Conservation (phyloP, 2,329 filamentous ascomycete genomes). For the Xylaria sp. region DNA sequence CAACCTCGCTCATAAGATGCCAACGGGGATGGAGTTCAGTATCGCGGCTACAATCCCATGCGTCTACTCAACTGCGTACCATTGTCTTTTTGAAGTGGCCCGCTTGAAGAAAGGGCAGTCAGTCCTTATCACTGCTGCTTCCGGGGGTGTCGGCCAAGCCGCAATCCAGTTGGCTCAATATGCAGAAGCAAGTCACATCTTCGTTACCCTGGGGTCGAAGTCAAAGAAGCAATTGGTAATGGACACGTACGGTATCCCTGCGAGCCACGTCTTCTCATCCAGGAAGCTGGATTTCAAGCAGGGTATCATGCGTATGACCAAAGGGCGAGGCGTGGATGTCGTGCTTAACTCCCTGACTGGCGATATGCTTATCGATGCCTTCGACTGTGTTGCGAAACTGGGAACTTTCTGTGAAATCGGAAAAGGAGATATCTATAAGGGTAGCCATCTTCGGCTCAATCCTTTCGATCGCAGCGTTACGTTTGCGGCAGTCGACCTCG, state of each 20-base stretch:
- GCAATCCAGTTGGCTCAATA: constrained; percentile 31
- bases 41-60: constrained; percentile 38
- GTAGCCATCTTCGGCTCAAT: constrained; percentile 44
- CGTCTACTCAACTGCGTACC: constrained; percentile 37
- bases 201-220: constrained; percentile 37
- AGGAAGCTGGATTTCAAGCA: constrained; percentile 35
- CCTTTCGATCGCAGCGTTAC: constrained; percentile 39
- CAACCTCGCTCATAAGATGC: constrained; percentile 13
- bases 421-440: constrained; percentile 40
- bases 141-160: constrained; percentile 32
- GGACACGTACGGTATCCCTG: constrained; percentile 38
- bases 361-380: constrained; percentile 37
- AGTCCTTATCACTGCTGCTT: constrained; percentile 35
- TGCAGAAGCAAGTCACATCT: constrained; percentile 35
- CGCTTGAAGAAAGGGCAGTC: constrained; percentile 33
- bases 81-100: constrained; percentile 37
- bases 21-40: constrained; percentile 23
- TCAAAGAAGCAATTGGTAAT: constrained; percentile 39
- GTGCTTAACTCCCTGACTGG: constrained; percentile 33
- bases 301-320: constrained; percentile 33
- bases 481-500: constrained; percentile 26
- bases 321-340: constrained; percentile 33
- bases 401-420: constrained; percentile 44
- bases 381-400: constrained; percentile 42
- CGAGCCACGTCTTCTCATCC: constrained; percentile 39